phyloP scores from a whole-genome alignment of 768 basidiomycete genomes.

The Mycena olivaceomarginata region DNA sequence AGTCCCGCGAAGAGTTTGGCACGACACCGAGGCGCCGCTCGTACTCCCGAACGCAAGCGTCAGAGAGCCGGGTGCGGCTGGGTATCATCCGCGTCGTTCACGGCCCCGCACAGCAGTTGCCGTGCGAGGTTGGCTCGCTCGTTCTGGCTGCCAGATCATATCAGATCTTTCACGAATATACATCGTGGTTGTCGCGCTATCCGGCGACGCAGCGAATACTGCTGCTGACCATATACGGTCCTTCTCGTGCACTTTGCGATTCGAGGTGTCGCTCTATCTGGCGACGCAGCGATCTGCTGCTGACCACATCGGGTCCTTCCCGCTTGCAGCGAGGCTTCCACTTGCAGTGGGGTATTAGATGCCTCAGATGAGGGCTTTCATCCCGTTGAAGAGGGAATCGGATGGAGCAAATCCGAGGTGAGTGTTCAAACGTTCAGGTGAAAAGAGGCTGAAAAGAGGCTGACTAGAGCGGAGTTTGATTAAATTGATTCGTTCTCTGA shows the following conservation, averaged over 20 bases:
- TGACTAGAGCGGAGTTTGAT: not conserved
- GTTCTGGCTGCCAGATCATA: slow-evolving; percentile 11
- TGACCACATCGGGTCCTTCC: not conserved
- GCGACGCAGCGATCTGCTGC: not conserved
- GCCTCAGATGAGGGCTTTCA: not conserved
- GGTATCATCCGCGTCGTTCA: slow-evolving; percentile 20
- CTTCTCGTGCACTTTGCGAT: slow-evolving; percentile 5
- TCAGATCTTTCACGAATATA: slow-evolving; percentile 23
- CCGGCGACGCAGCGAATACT: slow-evolving; percentile 22
- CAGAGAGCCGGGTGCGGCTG: slow-evolving; percentile 39
- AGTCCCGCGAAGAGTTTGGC: slow-evolving; percentile 25
- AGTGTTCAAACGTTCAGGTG: no score
- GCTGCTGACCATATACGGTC: slow-evolving; percentile 29
- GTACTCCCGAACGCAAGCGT: slow-evolving; percentile 33
- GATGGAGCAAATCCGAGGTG: not conserved
- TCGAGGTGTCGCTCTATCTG: not conserved
- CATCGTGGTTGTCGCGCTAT: slow-evolving; percentile 25
- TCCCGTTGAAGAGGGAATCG: no score
- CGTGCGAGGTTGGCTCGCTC: slow-evolving; percentile 18
- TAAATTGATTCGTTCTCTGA: no score
- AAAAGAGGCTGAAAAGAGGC: no score
- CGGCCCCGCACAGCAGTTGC: slow-evolving; percentile 5
- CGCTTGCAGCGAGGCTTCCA: not conserved
- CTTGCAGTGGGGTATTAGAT: not conserved
- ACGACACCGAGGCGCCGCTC: slow-evolving; percentile 33